phyloP scores from a whole-genome alignment of 768 basidiomycete genomes.

The Lentinula lateritia region DNA sequence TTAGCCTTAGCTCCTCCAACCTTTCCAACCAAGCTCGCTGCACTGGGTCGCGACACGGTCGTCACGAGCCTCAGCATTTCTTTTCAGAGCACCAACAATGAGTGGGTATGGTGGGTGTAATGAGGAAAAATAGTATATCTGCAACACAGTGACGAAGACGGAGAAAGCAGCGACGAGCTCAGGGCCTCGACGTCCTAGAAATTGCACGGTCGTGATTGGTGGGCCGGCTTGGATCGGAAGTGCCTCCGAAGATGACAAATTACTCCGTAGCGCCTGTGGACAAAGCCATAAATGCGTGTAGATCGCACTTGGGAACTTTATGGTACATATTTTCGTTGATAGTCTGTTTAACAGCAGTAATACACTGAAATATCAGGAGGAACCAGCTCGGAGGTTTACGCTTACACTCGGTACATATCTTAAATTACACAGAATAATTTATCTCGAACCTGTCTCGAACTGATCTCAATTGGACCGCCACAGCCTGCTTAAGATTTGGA shows the following conservation, averaged over 20 bases:
- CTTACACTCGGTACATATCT: too few relatives aligned
- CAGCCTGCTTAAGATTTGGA: not conserved
- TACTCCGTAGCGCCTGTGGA: not conserved
- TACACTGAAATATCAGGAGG: too few relatives aligned
- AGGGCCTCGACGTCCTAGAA: not conserved
- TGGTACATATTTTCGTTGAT: too few relatives aligned
- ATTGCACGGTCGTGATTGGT: not conserved
- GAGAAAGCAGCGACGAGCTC: not conserved
- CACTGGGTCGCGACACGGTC: conserved; percentile 50
- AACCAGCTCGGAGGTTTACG: not conserved
- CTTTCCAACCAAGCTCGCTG: conserved; percentile 66
- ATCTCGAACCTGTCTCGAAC: not conserved
- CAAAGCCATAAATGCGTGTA: too few relatives aligned
- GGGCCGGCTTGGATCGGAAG: not conserved
- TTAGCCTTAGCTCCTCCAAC: conserved; percentile 32
- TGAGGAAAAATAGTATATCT: conserved; percentile 8
- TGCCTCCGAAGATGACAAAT: not conserved
- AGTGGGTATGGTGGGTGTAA: not conserved
- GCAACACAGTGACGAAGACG: conserved; percentile 10
- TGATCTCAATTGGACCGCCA: not conserved
- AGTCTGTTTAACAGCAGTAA: too few relatives aligned
- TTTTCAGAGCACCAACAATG: not conserved
- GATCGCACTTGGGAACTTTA: too few relatives aligned
- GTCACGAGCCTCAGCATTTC: conserved; percentile 69
- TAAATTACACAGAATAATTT: not conserved